Base-by-base conservation (phyloP, 2,329 filamentous ascomycete genomes). In the Podosphaera fusca region DNA sequence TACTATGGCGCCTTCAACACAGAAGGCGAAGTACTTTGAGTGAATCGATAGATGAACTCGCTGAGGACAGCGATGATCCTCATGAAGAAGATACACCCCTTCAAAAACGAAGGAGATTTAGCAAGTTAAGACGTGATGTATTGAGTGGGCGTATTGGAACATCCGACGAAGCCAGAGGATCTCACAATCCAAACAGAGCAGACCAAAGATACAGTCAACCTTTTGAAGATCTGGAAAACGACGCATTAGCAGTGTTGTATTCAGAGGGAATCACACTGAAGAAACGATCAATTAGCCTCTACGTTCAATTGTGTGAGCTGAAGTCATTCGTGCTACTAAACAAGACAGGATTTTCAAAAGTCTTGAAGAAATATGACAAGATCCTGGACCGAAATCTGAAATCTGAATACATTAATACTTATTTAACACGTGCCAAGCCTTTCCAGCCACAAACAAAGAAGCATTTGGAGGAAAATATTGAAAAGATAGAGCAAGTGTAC, bases 361-460 rank as follows among this genome's bases (percentile, higher is more conserved):
- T 94, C 0, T 72, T 96, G 63, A 98, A 98, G 72, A 98, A 98
- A 70, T 98, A 92, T 66, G 92, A 98, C 75, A 98, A 98, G 74
- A 96, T 85, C 58, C 72, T 95, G 58, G 84, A 95, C 69, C 82
- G 83, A 61, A 82, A 82, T 63, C 74, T 96, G 57, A 88, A 90
- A 62, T 73, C 78, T 12, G 73, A 76, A 51, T 98, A 95, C 68
- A 80, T 95, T 69, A 76, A 79, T 57, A 72, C 79, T 36, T 75
- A 78, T 40, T 87, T 98, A 56, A 80, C 85, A 58, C 74, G 81
- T 0, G 85, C 89, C 0, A 86, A 92, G 64, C 84, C 88, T 0
- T 98, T 98, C 71, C 78, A 78, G 54, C 75, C 81, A 9, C 75
- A 79, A 50, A 92, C 87, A 0, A 81, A 87, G 70, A 73, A 79